These are phyloP conservation scores for Aureobasidium sp. DNA, from an alignment of 2,329 filamentous ascomycete genomes.

Conservation along the genomic window DNA sequence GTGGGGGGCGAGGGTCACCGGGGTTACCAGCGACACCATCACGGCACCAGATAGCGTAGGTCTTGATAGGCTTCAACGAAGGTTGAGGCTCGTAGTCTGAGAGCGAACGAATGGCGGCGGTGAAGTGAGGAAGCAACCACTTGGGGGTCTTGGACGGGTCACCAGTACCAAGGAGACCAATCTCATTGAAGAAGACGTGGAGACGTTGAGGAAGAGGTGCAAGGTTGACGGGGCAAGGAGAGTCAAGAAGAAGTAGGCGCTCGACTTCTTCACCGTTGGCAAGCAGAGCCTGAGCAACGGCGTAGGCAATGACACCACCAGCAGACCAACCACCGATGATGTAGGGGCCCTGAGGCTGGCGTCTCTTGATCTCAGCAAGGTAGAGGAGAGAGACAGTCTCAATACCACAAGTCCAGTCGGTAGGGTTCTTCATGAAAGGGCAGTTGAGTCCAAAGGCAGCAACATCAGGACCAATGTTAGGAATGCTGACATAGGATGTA, in stretches of 20 bases:
- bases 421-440: constrained; percentile 61
- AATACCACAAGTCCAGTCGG: constrained; percentile 57
- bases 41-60: constrained; percentile 61
- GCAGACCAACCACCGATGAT: constrained; percentile 48
- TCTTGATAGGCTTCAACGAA: constrained; percentile 53
- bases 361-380: constrained; percentile 60
- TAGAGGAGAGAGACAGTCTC: constrained; percentile 57
- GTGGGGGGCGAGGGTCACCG: constrained; percentile 55
- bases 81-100: constrained; percentile 60
- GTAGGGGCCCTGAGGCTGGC: constrained; percentile 56
- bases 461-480: constrained; percentile 43
- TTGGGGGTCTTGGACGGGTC: constrained; percentile 52
- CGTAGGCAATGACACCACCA: constrained; percentile 47
- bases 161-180: constrained; percentile 60
- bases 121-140: constrained; percentile 70
- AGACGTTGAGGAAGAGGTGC: constrained; percentile 46
- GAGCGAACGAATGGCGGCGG: constrained; percentile 57
- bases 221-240: constrained; percentile 43
- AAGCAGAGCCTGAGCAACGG: constrained; percentile 40
- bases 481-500: constrained; percentile 58
- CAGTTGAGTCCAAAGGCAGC: constrained; percentile 53
- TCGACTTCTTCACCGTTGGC: constrained; percentile 41
- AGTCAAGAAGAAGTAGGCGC: constrained; percentile 44
- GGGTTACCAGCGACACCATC: constrained; percentile 63
- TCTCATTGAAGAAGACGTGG: constrained; percentile 63